These are phyloP conservation scores for Ophiostoma sp. DNA, from an alignment of 2,329 filamentous ascomycete genomes.

Conservation along the genomic window DNA sequence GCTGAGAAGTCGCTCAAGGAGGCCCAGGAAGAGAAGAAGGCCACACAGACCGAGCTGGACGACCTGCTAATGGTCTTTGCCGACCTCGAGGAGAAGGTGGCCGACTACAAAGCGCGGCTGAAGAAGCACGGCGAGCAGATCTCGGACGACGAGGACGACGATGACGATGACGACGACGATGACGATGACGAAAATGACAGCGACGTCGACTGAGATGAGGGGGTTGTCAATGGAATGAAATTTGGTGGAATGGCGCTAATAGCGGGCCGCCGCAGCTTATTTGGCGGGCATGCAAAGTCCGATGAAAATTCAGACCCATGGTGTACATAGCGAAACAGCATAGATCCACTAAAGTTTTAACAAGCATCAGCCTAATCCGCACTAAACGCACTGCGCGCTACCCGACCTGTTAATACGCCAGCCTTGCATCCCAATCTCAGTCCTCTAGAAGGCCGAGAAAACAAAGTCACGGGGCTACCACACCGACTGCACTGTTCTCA, in stretches of 20 bases:
- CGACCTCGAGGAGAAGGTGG: constrained; percentile 71
- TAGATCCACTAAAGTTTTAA: neutral
- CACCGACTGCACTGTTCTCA: neutral
- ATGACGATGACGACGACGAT: constrained; percentile 51
- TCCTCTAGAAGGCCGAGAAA: neutral
- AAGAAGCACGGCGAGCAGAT: constrained; percentile 63
- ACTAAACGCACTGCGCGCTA: constrained; percentile 1
- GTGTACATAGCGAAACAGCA: neutral
- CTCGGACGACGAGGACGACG: constrained; percentile 70
- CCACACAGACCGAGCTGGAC: constrained; percentile 68
- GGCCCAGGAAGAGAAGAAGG: constrained; percentile 58
- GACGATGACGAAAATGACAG: constrained; percentile 39
- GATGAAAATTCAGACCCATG: constrained; percentile 22
- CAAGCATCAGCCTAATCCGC: neutral
- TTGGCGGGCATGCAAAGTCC: constrained; percentile 2
- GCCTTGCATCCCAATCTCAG: constrained; percentile 1
- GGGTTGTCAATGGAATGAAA: neutral
- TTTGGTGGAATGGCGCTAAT: constrained; percentile 17
- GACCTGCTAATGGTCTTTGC: constrained; percentile 77
- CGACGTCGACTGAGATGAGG: constrained; percentile 32
- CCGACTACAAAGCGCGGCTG: constrained; percentile 65
- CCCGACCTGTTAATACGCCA: neutral
- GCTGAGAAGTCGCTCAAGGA: constrained; percentile 36
- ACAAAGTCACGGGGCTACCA: neutral
- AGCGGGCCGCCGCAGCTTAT: constrained; percentile 16